A percentile compares a stretch with the other conserved stretches of the same genome.
phyloP scores from a whole-genome alignment of 495 filamentous ascomycete species.

The Penicillium goetzii region DNA sequence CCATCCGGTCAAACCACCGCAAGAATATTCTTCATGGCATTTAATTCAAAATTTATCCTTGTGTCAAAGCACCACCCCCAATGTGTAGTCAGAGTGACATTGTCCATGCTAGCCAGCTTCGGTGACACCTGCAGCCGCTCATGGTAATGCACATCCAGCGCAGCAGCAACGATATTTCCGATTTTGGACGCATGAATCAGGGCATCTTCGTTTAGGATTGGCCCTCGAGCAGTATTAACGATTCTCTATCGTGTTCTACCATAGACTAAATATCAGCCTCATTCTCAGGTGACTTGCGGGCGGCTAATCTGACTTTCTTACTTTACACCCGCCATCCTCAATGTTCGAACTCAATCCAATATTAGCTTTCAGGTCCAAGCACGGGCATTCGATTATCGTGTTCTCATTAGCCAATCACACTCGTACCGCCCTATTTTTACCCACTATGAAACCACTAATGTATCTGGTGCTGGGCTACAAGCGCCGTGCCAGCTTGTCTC shows the following conservation, averaged over 20 bases:
- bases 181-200: slow-evolving; percentile 61
- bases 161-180: slow-evolving; percentile 53
- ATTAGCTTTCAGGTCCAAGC: too few relatives aligned
- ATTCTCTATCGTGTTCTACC: slow-evolving; percentile 39
- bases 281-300: too few relatives aligned
- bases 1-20: slow-evolving; percentile 24
- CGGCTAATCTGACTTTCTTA: too few relatives aligned
- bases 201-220: slow-evolving; percentile 68
- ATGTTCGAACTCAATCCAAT: too few relatives aligned
- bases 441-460: too few relatives aligned
- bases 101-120: slow-evolving; percentile 23
- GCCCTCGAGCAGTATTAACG: slow-evolving; percentile 68
- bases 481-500: too few relatives aligned
- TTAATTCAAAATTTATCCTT: slow-evolving; percentile 27
- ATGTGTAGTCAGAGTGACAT: slow-evolving; percentile 30
- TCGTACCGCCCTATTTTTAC: too few relatives aligned
- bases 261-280: too few relatives aligned
- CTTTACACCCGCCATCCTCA: too few relatives aligned
- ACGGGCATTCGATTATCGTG: too few relatives aligned
- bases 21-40: slow-evolving; percentile 28
- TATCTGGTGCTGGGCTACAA: too few relatives aligned
- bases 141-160: slow-evolving; percentile 66
- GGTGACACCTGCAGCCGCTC: slow-evolving; percentile 48
- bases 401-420: too few relatives aligned
- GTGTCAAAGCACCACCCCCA: slow-evolving; percentile 25